Evolutionary conservation across 805 yeast genomes (phyloP).

Genomic region (Grigorovia humatica): DNA sequence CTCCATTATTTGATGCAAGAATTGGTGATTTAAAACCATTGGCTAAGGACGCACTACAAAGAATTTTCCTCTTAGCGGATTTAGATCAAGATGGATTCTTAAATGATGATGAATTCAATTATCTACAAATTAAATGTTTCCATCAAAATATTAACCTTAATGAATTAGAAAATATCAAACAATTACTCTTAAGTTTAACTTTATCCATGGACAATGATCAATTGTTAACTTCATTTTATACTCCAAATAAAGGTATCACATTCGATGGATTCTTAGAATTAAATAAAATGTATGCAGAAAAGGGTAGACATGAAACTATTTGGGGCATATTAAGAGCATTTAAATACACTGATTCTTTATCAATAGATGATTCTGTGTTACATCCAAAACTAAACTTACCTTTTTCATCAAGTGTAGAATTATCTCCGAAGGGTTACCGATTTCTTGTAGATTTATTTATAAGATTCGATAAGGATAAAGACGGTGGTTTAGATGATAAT

Average conservation of each 20-base stretch:
- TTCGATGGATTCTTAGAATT: slow-evolving; percentile 66
- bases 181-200: slow-evolving; percentile 17
- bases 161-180: slow-evolving; percentile 38
- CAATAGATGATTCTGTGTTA: slow-evolving; percentile 70
- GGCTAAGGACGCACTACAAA: slow-evolving; percentile 61
- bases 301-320: slow-evolving; percentile 90
- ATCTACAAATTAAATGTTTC: slow-evolving; percentile 68
- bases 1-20: slow-evolving; percentile 89
- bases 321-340: slow-evolving; percentile 91
- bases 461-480: slow-evolving; percentile 87
- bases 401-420: slow-evolving; percentile 68
- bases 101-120: slow-evolving; percentile 57
- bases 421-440: slow-evolving; percentile 85
- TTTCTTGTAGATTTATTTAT: slow-evolving; percentile 85
- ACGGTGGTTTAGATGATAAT: slow-evolving; percentile 77
- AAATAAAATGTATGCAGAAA: slow-evolving; percentile 75
- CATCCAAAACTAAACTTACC: slow-evolving; percentile 73
- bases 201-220: background rate
- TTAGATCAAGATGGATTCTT: slow-evolving; percentile 82
- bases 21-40: slow-evolving; percentile 72
- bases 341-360: slow-evolving; percentile 84
- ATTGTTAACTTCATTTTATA: slow-evolving; percentile 19
- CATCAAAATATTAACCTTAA: slow-evolving; percentile 42
- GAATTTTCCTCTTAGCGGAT: slow-evolving; percentile 80
- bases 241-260: slow-evolving; percentile 45